Conservation (phyloP, 306 rosid genomes). For the Fragaria vesca region DNA sequence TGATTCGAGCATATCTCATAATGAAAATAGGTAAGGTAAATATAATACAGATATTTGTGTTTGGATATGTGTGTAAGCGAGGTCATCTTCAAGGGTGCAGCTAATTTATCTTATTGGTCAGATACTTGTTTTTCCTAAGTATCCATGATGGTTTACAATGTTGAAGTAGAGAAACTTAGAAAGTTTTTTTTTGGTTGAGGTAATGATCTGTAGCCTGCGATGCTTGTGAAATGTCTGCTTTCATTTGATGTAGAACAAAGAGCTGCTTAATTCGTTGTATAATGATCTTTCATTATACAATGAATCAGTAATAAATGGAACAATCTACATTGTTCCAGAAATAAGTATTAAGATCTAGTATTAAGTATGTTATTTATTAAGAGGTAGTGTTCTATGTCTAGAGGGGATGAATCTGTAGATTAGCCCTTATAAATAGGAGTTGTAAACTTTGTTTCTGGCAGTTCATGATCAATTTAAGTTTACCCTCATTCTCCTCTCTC, state of each 20-base stretch:
- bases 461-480: too few species aligned
- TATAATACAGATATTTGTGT: background rate
- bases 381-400: too few species aligned
- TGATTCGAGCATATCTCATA: slow-evolving; percentile 13
- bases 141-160: background rate
- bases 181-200: background rate
- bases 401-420: too few species aligned
- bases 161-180: background rate
- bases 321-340: too few species aligned
- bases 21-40: slow-evolving; percentile 37
- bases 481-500: too few species aligned
- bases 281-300: too few species aligned
- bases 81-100: background rate
- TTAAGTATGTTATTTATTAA: too few species aligned
- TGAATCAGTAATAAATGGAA: too few species aligned
- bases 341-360: too few species aligned
- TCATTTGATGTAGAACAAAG: background rate
- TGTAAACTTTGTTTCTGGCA: too few species aligned
- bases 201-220: background rate
- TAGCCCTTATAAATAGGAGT: too few species aligned
- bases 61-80: background rate
- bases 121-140: background rate
- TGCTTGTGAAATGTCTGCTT: background rate
- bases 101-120: background rate
- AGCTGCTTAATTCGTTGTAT: too few species aligned